Conservation (phyloP, 495 filamentous ascomycete genomes). For the Thermochaetoides thermophila region DNA sequence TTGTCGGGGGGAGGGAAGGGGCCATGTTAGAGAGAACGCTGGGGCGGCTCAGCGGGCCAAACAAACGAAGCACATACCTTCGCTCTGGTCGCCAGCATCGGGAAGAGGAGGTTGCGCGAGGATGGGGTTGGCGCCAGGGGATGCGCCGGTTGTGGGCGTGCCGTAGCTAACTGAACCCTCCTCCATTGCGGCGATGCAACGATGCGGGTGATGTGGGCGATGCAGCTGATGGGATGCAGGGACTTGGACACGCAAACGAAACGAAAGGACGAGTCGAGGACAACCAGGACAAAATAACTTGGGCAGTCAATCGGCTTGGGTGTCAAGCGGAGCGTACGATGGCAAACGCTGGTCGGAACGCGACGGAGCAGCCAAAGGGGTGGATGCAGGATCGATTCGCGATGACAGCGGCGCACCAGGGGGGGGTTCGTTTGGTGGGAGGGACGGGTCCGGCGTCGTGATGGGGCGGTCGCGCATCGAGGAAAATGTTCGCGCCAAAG, state of each 20-base stretch:
- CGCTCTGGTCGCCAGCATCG: conserved; percentile 17
- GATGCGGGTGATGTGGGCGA: conserved; percentile 1
- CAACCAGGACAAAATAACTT: background rate
- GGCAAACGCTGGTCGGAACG: background rate
- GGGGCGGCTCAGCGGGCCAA: no score
- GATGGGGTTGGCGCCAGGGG: conserved; percentile 34
- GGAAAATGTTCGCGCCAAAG: conserved; percentile 21
- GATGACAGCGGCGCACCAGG: conserved; percentile 8
- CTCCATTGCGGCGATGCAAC: conserved; percentile 37
- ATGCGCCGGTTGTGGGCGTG: conserved; percentile 35
- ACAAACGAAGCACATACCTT: conserved; percentile 25
- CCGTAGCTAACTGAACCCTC: conserved; percentile 38
- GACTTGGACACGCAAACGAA: no score
- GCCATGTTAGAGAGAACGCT: no score
- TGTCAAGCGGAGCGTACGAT: background rate
- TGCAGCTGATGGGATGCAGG: no score
- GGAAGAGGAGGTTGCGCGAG: conserved; percentile 36
- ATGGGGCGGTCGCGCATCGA: conserved; percentile 20
- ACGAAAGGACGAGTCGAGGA: no score
- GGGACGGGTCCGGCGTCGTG: conserved; percentile 13
- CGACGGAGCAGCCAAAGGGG: background rate
- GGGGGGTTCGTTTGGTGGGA: conserved; percentile 8
- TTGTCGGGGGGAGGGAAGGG: no score
- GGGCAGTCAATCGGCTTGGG: background rate
- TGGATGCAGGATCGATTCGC: conserved; percentile 3